Conservation (phyloP, 495 filamentous ascomycete genomes). For the Sporormia fimetaria region DNA sequence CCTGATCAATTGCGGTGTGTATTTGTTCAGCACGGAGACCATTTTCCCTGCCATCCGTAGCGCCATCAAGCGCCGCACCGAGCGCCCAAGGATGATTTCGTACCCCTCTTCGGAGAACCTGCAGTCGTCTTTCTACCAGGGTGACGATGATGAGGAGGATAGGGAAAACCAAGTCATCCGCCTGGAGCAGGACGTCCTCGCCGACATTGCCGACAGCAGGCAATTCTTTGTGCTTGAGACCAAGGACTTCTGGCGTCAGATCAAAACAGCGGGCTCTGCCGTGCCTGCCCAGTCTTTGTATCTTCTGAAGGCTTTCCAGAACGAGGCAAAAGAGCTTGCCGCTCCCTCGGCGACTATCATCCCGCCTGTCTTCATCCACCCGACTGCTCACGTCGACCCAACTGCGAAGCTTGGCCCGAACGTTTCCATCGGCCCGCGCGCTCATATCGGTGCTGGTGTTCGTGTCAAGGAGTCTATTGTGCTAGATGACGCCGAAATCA, state of each 20-base stretch:
- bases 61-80: conserved; percentile 90
- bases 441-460: conserved; percentile 70
- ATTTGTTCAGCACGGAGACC: conserved; percentile 87
- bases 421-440: conserved; percentile 87
- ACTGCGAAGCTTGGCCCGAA: conserved; percentile 96
- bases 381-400: conserved; percentile 81
- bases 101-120: conserved; percentile 95
- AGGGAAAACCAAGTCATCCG: conserved; percentile 80
- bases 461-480: conserved; percentile 95
- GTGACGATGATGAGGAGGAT: conserved; percentile 56
- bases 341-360: conserved; percentile 81
- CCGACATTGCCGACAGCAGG: conserved; percentile 91
- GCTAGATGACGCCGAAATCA: conserved; percentile 88
- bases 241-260: conserved; percentile 99
- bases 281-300: conserved; percentile 97
- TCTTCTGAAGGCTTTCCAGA: conserved; percentile 87
- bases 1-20: conserved; percentile 98
- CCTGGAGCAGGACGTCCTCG: conserved; percentile 94
- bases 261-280: conserved; percentile 97
- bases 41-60: conserved; percentile 94
- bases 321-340: conserved; percentile 68
- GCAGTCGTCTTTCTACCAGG: conserved; percentile 63
- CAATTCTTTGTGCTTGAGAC: conserved; percentile 98
- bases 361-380: conserved; percentile 93
- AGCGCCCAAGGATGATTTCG: conserved; percentile 78